A percentile compares a stretch with the other conserved stretches of the same genome.
Evolutionary conservation across 2,329 filamentous ascomycete genomes (phyloP).

Genomic region (Chrysoporthe deuterocubensis): DNA sequence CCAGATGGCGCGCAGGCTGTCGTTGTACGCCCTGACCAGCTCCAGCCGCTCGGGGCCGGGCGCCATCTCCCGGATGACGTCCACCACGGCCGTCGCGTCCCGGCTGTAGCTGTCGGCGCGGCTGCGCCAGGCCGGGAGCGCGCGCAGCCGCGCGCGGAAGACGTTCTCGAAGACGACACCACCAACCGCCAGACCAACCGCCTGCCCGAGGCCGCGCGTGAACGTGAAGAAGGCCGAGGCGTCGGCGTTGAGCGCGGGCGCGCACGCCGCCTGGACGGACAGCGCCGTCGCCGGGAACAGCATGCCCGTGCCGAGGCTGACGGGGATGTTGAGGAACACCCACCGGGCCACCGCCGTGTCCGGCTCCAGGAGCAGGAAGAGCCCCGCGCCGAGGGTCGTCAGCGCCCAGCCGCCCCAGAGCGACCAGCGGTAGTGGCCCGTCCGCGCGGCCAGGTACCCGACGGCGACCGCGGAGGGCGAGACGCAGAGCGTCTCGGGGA

Average conservation of each 20-base stretch:
- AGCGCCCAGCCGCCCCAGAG: slow-evolving; percentile 66
- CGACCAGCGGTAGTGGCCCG: slow-evolving; percentile 63
- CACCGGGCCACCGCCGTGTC: slow-evolving; percentile 57
- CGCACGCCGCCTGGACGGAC: slow-evolving; percentile 64
- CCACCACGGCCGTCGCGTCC: slow-evolving; percentile 62
- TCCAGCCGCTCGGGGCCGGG: slow-evolving; percentile 31
- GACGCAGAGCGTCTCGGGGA: slow-evolving; percentile 66
- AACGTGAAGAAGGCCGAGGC: slow-evolving; percentile 71
- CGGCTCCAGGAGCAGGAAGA: slow-evolving; percentile 52
- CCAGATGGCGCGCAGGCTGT: slow-evolving; percentile 41
- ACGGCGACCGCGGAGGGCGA: slow-evolving; percentile 62
- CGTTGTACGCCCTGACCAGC: slow-evolving; percentile 40
- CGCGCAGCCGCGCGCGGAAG: slow-evolving; percentile 55
- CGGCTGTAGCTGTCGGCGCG: slow-evolving; percentile 51
- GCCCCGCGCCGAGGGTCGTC: slow-evolving; percentile 61
- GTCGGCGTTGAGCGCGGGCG: slow-evolving; percentile 51
- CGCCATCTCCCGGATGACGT: slow-evolving; percentile 60
- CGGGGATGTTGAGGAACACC: slow-evolving; percentile 64
- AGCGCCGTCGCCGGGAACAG: slow-evolving; percentile 68
- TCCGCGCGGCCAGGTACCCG: slow-evolving; percentile 57
- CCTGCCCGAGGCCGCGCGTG: slow-evolving; percentile 66
- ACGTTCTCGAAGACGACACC: slow-evolving; percentile 73
- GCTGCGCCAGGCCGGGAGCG: slow-evolving; percentile 50
- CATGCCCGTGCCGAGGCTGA: slow-evolving; percentile 66
- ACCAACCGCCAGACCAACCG: slow-evolving; percentile 67